Evolutionary conservation across 495 filamentous ascomycete genomes (phyloP), one percentile per base, ranked within the genome.

Genomic region (Lophium mytilinum): DNA sequence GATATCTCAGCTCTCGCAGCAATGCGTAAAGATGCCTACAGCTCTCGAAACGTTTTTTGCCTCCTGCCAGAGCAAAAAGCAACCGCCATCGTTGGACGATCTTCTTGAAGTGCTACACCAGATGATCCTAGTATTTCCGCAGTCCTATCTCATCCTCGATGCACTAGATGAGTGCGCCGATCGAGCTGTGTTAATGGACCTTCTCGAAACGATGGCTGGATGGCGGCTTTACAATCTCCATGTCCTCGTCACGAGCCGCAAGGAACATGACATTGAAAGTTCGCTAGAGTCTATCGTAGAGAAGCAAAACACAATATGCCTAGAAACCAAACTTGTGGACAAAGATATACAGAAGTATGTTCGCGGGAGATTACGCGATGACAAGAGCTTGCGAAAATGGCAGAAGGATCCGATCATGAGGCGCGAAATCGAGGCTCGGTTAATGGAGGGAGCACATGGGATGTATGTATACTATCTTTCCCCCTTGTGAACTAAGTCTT

Each of bases 81-180:
- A 39, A 21, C 59, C 60, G 53, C 63, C 63, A n/a, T 59, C 55
- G 0, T n/a, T 35, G 17, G 33, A 56, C 24, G 37, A 24, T 15
- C 52, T 62, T 30, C 46, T 56, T 10, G 9, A 49, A 9, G 56
- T 45, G 9, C 33, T 57, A n/a, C 39, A 41, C 9, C 46, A 54
- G 1, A 56, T 57, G 49, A 49, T 51, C 0, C 11, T 53, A 24
- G 36, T 49, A 19, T 36, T 51, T 21, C 41, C 11, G 50, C n/a
- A 35, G 14, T 24, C 54, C n/a, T 66, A 63, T 33, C 50, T 63
- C 40, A 45, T 66, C 12, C 17, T 66, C 14, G 63, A 66, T 42
- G 63, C 63, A 0, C 43, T 66, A 3, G 63, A 66, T 37, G 63
- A 66, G 36, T 66, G 63, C 35, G 39, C 0, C 18, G 37, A 57